Percentiles rank a stretch among this genome's conserved stretches.
phyloP scores from a whole-genome alignment of 1,139 yeast genomes.

The Candida albicans region DNA sequence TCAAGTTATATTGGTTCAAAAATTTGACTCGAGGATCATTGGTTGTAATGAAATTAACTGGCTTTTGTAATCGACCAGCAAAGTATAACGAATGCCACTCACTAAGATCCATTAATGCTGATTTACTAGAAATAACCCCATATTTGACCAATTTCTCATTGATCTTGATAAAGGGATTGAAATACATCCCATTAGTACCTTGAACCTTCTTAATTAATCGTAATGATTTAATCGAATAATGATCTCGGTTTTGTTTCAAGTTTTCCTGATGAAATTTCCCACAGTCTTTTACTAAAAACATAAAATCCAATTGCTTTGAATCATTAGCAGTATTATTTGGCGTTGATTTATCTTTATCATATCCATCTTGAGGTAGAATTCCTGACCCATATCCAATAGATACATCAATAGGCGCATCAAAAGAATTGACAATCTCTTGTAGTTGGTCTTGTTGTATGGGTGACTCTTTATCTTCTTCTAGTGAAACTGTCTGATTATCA shows the following conservation, averaged over 20 bases:
- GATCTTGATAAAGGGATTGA: constrained; percentile 82
- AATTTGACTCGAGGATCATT: constrained; percentile 51
- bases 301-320: constrained; percentile 71
- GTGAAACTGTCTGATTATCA: constrained; percentile 53
- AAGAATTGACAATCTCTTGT: constrained; percentile 51
- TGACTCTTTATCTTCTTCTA: constrained; percentile 33
- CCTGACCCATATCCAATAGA: constrained; percentile 91
- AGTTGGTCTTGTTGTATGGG: constrained; percentile 31
- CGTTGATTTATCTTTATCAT: constrained; percentile 23
- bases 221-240: constrained; percentile 68
- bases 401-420: constrained; percentile 67
- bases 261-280: constrained; percentile 75
- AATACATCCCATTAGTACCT: constrained; percentile 89
- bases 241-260: constrained; percentile 61
- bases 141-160: constrained; percentile 63
- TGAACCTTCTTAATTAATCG: constrained; percentile 64
- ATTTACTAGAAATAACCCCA: constrained; percentile 73
- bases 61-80: constrained; percentile 94
- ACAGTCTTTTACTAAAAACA: constrained; percentile 79
- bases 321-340: constrained; percentile 33
- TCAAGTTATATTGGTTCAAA: constrained; percentile 73
- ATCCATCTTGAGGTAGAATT: constrained; percentile 76
- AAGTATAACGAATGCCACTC: constrained; percentile 85
- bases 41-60: constrained; percentile 68
- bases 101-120: constrained; percentile 63